These are phyloP conservation scores for Datisca glomerata DNA, from an alignment of 306 rosid genomes.

Conservation along the genomic window DNA sequence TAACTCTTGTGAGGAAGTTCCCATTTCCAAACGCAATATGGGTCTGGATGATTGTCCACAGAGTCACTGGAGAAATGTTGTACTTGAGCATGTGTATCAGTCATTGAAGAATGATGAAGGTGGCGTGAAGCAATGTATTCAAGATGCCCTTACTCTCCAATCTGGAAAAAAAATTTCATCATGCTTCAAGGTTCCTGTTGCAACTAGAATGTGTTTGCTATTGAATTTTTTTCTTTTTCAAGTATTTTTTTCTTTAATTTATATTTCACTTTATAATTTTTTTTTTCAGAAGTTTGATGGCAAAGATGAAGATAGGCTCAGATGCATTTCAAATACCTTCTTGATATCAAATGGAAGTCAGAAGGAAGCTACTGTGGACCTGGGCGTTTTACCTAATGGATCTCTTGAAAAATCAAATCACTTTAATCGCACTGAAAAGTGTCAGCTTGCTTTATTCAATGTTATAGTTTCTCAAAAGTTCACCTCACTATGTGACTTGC, in stretches of 20 bases:
- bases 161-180: conserved; percentile 21
- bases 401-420: conserved; percentile 30
- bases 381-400: conserved; percentile 27
- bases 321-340: conserved; percentile 18
- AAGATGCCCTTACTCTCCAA: conserved; percentile 24
- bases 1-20: conserved; percentile 20
- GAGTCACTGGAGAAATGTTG: conserved; percentile 43
- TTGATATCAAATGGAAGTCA: conserved; percentile 24
- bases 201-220: conserved; percentile 13
- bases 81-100: conserved; percentile 38
- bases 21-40: conserved; percentile 5
- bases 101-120: conserved; percentile 44
- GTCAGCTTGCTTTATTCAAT: conserved; percentile 41
- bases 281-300: conserved; percentile 38
- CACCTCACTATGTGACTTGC: conserved; percentile 45
- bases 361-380: conserved; percentile 33
- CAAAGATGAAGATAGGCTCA: conserved; percentile 27
- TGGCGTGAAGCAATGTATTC: conserved; percentile 39
- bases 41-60: conserved; percentile 23
- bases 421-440: conserved; percentile 23
- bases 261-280: conserved; percentile 11
- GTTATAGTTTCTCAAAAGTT: conserved; percentile 64
- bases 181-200: conserved; percentile 32
- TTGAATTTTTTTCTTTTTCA: conserved; percentile 10
- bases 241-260: conserved; percentile 4